Evolutionary conservation across 495 filamentous ascomycete species (phyloP).

Genomic region (Daldinia loculata): DNA sequence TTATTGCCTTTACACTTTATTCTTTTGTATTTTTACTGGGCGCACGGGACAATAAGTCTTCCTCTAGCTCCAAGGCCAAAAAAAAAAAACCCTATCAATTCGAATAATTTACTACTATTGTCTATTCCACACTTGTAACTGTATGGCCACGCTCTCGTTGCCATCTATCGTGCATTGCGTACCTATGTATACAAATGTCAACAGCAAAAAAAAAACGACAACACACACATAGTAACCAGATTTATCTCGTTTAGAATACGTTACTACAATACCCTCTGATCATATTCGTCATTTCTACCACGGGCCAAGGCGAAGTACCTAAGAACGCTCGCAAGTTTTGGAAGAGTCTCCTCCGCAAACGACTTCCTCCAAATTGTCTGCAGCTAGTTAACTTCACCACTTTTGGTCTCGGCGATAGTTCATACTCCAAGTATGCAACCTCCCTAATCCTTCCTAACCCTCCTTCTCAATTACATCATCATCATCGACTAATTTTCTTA

Average conservation of each 20-base stretch:
- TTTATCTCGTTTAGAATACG: constrained; percentile 47
- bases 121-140: constrained; percentile 14
- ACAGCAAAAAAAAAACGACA: neutral
- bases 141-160: constrained; percentile 13
- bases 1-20: neutral
- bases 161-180: constrained; percentile 6
- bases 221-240: constrained; percentile 21
- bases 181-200: neutral
- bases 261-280: constrained; percentile 66
- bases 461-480: constrained; percentile 14
- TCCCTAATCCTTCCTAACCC: neutral
- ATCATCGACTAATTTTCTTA: constrained; percentile 12
- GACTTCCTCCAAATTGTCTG: constrained; percentile 75
- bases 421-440: constrained; percentile 78
- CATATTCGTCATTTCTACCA: constrained; percentile 87
- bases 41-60: neutral
- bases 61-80: constrained; percentile 1
- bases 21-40: neutral
- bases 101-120: no score
- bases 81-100: neutral
- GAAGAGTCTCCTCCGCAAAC: constrained; percentile 81
- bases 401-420: constrained; percentile 94
- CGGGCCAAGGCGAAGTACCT: constrained; percentile 93
- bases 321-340: constrained; percentile 82
- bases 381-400: constrained; percentile 73